Conservation (phyloP, 768 basidiomycete species). For the Paxillus ammoniavirescens region DNA sequence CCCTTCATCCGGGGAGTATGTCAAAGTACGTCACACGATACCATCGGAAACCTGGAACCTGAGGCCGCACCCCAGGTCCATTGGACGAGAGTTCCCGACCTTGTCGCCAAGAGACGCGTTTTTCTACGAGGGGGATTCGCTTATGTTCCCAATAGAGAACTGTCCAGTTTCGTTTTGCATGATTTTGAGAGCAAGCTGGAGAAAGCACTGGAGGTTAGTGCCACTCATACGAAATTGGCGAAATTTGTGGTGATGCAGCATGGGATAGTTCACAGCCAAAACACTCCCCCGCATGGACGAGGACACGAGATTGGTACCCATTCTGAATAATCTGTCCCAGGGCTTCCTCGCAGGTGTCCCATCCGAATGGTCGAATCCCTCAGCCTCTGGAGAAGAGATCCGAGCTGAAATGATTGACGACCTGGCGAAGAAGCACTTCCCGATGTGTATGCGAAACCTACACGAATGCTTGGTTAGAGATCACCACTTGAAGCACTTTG, state of each 20-base stretch:
- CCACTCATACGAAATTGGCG: not conserved
- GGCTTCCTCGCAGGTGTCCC: conserved; percentile 92
- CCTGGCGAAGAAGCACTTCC: conserved; percentile 85
- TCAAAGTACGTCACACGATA: conserved; percentile 55
- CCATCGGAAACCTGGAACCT: not conserved
- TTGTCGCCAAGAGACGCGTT: conserved; percentile 80
- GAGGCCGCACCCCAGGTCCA: conserved; percentile 59
- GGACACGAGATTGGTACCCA: conserved; percentile 85
- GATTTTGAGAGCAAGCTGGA: conserved; percentile 77
- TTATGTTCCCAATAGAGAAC: conserved; percentile 77
- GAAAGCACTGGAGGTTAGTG: conserved; percentile 70
- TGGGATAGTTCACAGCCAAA: conserved; percentile 72
- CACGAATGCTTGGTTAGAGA: conserved; percentile 77
- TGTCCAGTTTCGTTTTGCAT: conserved; percentile 83
- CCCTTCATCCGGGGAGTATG: conserved; percentile 39
- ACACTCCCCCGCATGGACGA: conserved; percentile 90
- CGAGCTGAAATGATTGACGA: conserved; percentile 95
- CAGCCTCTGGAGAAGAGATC: conserved; percentile 61
- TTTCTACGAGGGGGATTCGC: conserved; percentile 80
- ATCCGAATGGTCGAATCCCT: conserved; percentile 69
- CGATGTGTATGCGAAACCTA: conserved; percentile 90
- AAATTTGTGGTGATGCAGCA: conserved; percentile 7
- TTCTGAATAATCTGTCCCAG: conserved; percentile 88
- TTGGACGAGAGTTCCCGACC: conserved; percentile 94
- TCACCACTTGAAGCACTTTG: conserved; percentile 90